Base-by-base conservation (phyloP, 495 filamentous ascomycete species). In the Penicillium goetzii region DNA sequence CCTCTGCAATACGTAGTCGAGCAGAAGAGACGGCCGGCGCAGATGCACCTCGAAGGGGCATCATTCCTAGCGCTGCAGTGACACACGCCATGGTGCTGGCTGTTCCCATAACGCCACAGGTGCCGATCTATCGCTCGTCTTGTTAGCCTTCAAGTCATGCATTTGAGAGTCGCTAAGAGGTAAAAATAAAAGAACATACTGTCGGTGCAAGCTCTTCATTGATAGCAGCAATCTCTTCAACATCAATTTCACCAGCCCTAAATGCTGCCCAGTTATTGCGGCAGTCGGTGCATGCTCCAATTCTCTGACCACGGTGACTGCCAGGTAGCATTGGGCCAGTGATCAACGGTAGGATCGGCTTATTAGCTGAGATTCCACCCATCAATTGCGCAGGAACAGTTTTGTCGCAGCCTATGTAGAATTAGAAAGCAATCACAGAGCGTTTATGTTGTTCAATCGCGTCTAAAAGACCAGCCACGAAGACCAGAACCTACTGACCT, bases 321-420 rank as follows among this genome's bases (percentile, higher is more conserved):
- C 87, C 87, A 0, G 87, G 86, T 80, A 89, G 81, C 87, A 90
- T 90, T 4, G 87, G 87, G 0, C 87, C 87, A 2, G 87, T 89
- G 3, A 88, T 79, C 0, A 90, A 76, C 28, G 85, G 85, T 30
- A 89, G 70, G 30, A 89, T 77, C 5, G 86, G 85, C 66, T 89
- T 90, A 65, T 90, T 89, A 19, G 88, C 87, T 0, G 87, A 89
- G 8, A 90, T 88, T 0, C 84, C 87, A 3, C 87, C 88, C 87
- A 90, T 89, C 4, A 89, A 68, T 68, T 89, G 88, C 19, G 87
- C 88, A 5, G 88, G 87, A 0, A 86, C 83, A 0, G 88, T 89
- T 70, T 90, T 90, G 61, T 90, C 88, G 64, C 88, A 89, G 8
- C 87, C 86, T 80, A 25, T 14, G 50, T 25, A 15, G 1, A 4